Base-by-base conservation (phyloP, 2,329 filamentous ascomycete species). In the Fusarium oligoseptatum region DNA sequence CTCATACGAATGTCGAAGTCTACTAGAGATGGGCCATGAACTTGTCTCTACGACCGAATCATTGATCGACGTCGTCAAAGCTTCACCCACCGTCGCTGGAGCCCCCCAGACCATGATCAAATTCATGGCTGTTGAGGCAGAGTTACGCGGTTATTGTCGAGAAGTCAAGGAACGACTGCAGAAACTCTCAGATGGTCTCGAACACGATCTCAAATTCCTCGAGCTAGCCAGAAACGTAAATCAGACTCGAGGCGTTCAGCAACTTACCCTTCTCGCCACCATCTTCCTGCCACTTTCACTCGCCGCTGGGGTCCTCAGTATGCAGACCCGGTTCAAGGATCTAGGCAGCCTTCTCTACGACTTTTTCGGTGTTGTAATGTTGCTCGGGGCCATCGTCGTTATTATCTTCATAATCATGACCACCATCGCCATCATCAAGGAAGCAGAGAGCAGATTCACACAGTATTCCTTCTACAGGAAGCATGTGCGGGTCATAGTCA, bases 271-370 rank as follows among this genome's bases (percentile, higher is more conserved):
- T 15, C 29, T 68, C 7, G 60, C 66, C 39, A 68, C 66, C 2
- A 48, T 64, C 6, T 68, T 68, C 11, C 52, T 68, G 4, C 66
- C 66, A 3, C 29, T 68, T 2, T 64, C 60, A 5, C 66, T 68
- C 34, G 32, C 66, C 8, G 60, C 66, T 2, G 66, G 66, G 4
- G 48, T 68, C 4, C 60, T 68, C 15, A 64, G 66, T 24, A 68
- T 68, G 66, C 66, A 68, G 32, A 41, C 66, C 3, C 50, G 58
- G 2, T 68, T 68, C 52, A 60, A 60, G 15, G 66, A 68, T 12
- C 12, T 64, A 3, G 60, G 60, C 6, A 24, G 8, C n/a, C 34
- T 68, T 3, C 12, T 68, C n/a, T 64, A 68, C 22, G 66, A 66
- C 24, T 66, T 66, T 14, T 60, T 66, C 15, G 64, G 64, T 0